phyloP scores from a whole-genome alignment of 192 early-diverging fungal genomes.

The Pilobolus umbonatus region DNA sequence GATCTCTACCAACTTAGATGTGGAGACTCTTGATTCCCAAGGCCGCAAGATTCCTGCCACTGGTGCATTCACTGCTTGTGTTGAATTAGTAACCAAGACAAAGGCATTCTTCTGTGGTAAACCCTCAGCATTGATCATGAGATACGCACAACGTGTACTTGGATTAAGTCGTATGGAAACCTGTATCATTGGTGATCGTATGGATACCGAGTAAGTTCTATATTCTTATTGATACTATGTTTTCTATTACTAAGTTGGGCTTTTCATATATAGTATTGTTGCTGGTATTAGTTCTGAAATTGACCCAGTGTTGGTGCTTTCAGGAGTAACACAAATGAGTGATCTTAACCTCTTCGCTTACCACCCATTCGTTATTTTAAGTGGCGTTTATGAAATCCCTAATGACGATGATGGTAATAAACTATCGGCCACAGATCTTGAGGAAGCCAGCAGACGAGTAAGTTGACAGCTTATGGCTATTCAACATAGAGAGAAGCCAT shows the following conservation, averaged over 20 bases:
- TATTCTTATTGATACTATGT: neutral
- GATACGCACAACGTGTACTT: constrained; percentile 50
- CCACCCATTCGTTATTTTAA: constrained; percentile 48
- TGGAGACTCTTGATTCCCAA: constrained; percentile 44
- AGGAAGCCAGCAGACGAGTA: constrained; percentile 30
- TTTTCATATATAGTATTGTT: constrained; percentile 37
- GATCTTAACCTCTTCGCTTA: constrained; percentile 46
- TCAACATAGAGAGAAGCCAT: neutral
- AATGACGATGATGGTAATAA: constrained; percentile 23
- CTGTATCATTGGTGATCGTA: constrained; percentile 62
- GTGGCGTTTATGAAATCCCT: constrained; percentile 44
- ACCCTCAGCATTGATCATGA: constrained; percentile 53
- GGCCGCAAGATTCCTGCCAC: constrained; percentile 46
- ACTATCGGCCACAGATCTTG: constrained; percentile 23
- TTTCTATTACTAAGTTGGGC: neutral
- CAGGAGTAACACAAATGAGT: constrained; percentile 44
- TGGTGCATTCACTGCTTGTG: constrained; percentile 52
- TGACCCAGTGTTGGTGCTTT: constrained; percentile 53
- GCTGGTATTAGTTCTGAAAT: constrained; percentile 55
- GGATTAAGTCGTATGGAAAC: constrained; percentile 50
- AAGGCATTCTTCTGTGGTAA: constrained; percentile 60
- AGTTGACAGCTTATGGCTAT: neutral
- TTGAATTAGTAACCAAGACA: constrained; percentile 53
- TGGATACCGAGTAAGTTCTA: constrained; percentile 58
- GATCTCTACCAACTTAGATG: constrained; percentile 62